phyloP scores from a whole-genome alignment of 345 rosid species.

The Raphanus raphanistrum region DNA sequence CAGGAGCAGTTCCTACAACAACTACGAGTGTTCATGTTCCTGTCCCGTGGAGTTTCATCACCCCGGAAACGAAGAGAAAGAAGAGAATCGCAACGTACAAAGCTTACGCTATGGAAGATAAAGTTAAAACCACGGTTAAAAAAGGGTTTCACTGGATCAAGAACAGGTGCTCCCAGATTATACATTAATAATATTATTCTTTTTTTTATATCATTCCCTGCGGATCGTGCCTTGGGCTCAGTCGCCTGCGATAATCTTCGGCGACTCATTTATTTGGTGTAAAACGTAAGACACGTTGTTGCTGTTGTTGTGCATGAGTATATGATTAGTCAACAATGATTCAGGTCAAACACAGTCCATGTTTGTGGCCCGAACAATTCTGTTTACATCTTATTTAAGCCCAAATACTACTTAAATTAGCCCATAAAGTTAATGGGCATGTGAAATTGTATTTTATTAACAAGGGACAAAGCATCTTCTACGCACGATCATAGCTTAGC shows the following conservation, averaged over 20 bases:
- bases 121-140: conserved; percentile 53
- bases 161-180: conserved; percentile 52
- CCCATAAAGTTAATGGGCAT: neutral
- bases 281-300: conserved; percentile 5
- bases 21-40: neutral
- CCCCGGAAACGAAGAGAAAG: conserved; percentile 57
- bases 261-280: neutral
- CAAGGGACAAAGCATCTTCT: conserved; percentile 24
- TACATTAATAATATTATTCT: conserved; percentile 33
- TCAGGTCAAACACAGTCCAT: conserved; percentile 4
- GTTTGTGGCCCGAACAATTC: conserved; percentile 5
- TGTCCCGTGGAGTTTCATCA: conserved; percentile 50
- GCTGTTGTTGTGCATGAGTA: neutral
- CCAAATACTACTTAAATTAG: neutral
- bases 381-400: conserved; percentile 4
- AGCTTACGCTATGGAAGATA: conserved; percentile 64
- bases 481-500: conserved; percentile 36
- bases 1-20: neutral
- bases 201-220: neutral
- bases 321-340: neutral
- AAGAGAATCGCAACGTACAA: conserved; percentile 65
- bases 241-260: conserved; percentile 4
- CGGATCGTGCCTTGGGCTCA: conserved; percentile 1
- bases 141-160: conserved; percentile 69
- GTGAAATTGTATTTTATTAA: neutral